These are phyloP conservation scores for Pyricularia pennisetigena DNA, from an alignment of 2,329 filamentous ascomycete species.

Conservation along the genomic window DNA sequence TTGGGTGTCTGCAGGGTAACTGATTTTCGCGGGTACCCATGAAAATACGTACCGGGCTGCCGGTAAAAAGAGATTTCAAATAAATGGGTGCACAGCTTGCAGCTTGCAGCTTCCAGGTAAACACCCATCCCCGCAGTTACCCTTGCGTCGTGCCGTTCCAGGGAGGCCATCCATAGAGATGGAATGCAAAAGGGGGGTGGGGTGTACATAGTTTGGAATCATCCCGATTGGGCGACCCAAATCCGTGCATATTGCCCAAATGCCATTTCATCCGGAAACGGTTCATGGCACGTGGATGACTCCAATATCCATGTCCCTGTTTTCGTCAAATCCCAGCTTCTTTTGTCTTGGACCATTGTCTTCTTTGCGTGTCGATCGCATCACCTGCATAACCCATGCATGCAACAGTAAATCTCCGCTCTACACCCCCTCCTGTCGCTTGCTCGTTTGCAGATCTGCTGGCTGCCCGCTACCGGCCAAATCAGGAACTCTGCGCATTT, in stretches of 20 bases:
- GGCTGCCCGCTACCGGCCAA: not conserved
- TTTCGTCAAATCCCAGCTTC: not conserved
- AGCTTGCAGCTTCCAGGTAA: too few species aligned
- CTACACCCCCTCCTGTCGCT: too few species aligned
- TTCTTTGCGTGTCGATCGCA: not conserved
- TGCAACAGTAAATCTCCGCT: too few species aligned
- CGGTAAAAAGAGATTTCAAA: too few species aligned
- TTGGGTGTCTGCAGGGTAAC: too few species aligned
- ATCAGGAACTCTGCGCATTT: not conserved
- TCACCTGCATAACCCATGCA: not conserved
- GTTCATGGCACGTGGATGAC: not conserved
- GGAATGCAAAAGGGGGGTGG: not conserved
- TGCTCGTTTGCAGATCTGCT: not conserved
- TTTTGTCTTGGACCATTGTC: not conserved
- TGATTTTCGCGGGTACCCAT: too few species aligned
- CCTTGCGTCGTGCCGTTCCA: not conserved
- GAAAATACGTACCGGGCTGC: too few species aligned
- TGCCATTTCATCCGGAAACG: not conserved
- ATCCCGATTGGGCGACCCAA: not conserved
- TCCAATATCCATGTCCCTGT: not conserved
- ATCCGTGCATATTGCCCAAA: not conserved
- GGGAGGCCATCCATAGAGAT: not conserved
- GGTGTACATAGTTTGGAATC: not conserved
- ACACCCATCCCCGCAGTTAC: not conserved
- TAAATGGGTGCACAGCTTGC: too few species aligned